These are phyloP conservation scores for Blastomyces emzantsi DNA, from an alignment of 2,329 filamentous ascomycete genomes.

Conservation along the genomic window DNA sequence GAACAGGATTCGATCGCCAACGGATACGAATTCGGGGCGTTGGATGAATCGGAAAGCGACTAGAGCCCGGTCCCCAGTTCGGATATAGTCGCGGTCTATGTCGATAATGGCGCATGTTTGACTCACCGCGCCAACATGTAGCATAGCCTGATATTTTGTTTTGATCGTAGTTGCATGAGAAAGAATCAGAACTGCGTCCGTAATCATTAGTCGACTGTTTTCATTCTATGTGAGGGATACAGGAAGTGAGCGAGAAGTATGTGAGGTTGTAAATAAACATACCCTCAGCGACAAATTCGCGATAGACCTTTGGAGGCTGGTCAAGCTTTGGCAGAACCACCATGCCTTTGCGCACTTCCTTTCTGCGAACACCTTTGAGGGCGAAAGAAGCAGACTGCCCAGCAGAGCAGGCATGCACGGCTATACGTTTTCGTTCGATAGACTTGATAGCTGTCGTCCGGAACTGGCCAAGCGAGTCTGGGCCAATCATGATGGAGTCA, in stretches of 20 bases:
- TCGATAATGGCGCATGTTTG: constrained; percentile 98
- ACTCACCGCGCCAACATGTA: constrained; percentile 88
- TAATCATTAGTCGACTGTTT: constrained; percentile 9
- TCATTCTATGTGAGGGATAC: not conserved
- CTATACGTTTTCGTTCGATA: constrained; percentile 89
- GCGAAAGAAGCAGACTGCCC: constrained; percentile 92
- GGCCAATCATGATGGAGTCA: constrained; percentile 82
- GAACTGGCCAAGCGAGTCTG: constrained; percentile 85
- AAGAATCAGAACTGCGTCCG: constrained; percentile 65
- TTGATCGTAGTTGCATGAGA: constrained; percentile 97
- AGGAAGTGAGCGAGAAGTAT: not conserved
- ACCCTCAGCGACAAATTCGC: constrained; percentile 72
- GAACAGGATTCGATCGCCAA: constrained; percentile 85
- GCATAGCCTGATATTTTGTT: constrained; percentile 94
- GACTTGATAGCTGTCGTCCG: constrained; percentile 76
- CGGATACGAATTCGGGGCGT: constrained; percentile 80
- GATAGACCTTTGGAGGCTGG: constrained; percentile 61
- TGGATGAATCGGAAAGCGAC: constrained; percentile 95
- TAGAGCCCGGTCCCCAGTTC: constrained; percentile 85
- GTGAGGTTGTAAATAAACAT: not conserved
- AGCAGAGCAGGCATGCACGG: constrained; percentile 76
- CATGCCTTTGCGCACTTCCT: constrained; percentile 96
- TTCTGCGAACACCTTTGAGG: constrained; percentile 73
- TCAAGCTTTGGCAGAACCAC: constrained; percentile 83
- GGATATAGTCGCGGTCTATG: constrained; percentile 90